A percentile compares a stretch with the other conserved stretches of the same genome.
Conservation (phyloP, 169 alveolate genomes). For the Plasmodium reichenowi region DNA sequence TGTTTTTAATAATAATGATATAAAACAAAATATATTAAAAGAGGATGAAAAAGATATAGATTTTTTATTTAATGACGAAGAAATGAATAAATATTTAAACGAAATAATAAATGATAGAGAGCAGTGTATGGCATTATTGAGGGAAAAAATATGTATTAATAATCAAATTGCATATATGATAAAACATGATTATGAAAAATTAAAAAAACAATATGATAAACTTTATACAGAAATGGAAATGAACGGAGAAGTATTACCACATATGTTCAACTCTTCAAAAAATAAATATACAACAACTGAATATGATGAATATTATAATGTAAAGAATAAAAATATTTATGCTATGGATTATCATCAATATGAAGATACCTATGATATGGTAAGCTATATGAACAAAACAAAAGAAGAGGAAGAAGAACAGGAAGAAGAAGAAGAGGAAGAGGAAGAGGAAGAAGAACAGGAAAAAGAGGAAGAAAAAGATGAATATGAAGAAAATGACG, state of each 20-base stretch:
- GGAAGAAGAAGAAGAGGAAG: too few relatives aligned
- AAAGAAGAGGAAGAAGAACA: slow-evolving; percentile 43
- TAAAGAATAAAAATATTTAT: background rate
- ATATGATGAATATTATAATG: slow-evolving; percentile 10
- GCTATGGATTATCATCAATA: slow-evolving; percentile 11
- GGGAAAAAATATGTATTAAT: slow-evolving; percentile 84
- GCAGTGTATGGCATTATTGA: slow-evolving; percentile 78
- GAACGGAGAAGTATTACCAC: slow-evolving; percentile 82
- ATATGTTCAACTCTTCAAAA: slow-evolving; percentile 7
- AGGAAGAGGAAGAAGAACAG: too few relatives aligned
- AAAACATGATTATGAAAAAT: slow-evolving; percentile 82
- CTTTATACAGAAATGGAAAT: slow-evolving; percentile 84
- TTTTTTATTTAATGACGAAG: slow-evolving; percentile 17
- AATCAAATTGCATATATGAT: slow-evolving; percentile 83
- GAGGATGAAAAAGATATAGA: background rate
- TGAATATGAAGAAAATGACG: too few relatives aligned
- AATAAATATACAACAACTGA: slow-evolving; percentile 10
- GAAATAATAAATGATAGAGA: slow-evolving; percentile 73
- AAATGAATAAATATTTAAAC: slow-evolving; percentile 19
- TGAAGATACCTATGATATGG: background rate
- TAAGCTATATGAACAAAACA: slow-evolving; percentile 4
- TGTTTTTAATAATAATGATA: too few relatives aligned
- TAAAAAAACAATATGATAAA: slow-evolving; percentile 81
- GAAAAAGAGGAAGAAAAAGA: too few relatives aligned
- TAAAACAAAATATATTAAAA: background rate